phyloP scores from a whole-genome alignment of 2,329 filamentous ascomycete genomes.

The Blastomyces gilchristii region DNA sequence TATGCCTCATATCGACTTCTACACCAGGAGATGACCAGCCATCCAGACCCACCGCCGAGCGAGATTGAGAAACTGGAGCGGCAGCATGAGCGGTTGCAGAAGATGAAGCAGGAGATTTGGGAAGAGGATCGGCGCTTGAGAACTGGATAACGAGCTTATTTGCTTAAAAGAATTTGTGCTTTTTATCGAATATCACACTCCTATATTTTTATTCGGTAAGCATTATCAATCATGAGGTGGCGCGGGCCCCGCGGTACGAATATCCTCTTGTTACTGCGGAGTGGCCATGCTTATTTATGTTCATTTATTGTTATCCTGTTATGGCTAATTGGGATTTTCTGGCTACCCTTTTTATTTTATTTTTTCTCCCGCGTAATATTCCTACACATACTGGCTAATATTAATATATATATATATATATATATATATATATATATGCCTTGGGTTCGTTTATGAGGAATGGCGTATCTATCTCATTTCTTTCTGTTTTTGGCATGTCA shows the following conservation, averaged over 20 bases:
- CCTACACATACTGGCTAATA: no score
- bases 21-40: slow-evolving; percentile 39
- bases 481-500: not conserved
- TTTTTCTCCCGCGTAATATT: no score
- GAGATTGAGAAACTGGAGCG: slow-evolving; percentile 45
- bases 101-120: slow-evolving; percentile 50
- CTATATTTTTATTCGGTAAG: not conserved
- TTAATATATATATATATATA: not conserved
- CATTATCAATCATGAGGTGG: no score
- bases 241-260: no score
- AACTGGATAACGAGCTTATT: slow-evolving; percentile 5
- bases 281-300: no score
- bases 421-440: not conserved
- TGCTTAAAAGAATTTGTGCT: not conserved
- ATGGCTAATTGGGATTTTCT: no score
- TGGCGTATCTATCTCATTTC: not conserved
- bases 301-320: no score
- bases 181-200: not conserved
- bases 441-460: not conserved
- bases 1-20: slow-evolving; percentile 49
- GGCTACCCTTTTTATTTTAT: no score
- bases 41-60: slow-evolving; percentile 35
- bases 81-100: slow-evolving; percentile 45
- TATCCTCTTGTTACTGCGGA: no score
- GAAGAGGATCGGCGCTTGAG: slow-evolving; percentile 33